These are phyloP conservation scores for Yamadazyma diddensiae DNA, from an alignment of 1,139 yeast species.

Conservation along the genomic window DNA sequence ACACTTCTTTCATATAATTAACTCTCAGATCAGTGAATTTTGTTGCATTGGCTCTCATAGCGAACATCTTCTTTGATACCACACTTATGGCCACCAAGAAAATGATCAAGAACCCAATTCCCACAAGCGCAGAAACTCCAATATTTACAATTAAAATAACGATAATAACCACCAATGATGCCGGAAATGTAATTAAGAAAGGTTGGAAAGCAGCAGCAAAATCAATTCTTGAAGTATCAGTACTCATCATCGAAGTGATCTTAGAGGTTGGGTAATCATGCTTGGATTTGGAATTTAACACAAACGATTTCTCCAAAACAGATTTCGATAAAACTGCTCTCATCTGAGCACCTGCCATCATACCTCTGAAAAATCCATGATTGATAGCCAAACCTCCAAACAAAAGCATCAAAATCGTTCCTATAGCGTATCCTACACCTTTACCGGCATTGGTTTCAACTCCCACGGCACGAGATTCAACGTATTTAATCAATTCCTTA, in stretches of 20 bases:
- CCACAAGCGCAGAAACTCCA: slow-evolving; percentile 34
- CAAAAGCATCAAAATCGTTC: slow-evolving; percentile 24
- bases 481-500: slow-evolving; percentile 27
- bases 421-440: slow-evolving; percentile 40
- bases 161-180: slow-evolving; percentile 28
- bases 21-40: slow-evolving; percentile 34
- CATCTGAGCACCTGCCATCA: slow-evolving; percentile 56
- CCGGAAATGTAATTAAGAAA: slow-evolving; percentile 24
- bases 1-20: slow-evolving; percentile 32
- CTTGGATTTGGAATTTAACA: slow-evolving; percentile 58
- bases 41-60: slow-evolving; percentile 25
- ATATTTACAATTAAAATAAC: slow-evolving; percentile 31
- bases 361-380: slow-evolving; percentile 23
- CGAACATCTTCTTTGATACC: slow-evolving; percentile 21
- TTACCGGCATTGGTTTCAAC: slow-evolving; percentile 21
- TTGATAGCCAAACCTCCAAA: slow-evolving; percentile 27
- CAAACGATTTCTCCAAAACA: slow-evolving; percentile 62
- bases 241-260: slow-evolving; percentile 53
- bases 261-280: slow-evolving; percentile 62
- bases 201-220: slow-evolving; percentile 34
- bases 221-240: slow-evolving; percentile 36
- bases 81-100: slow-evolving; percentile 23
- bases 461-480: slow-evolving; percentile 24
- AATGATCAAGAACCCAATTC: slow-evolving; percentile 27
- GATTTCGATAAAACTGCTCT: slow-evolving; percentile 68